Percentiles rank a stretch among this genome's conserved stretches.
These are phyloP conservation scores for Ceriops zippeliana DNA, from an alignment of 345 rosid genomes.

Conservation along the genomic window DNA sequence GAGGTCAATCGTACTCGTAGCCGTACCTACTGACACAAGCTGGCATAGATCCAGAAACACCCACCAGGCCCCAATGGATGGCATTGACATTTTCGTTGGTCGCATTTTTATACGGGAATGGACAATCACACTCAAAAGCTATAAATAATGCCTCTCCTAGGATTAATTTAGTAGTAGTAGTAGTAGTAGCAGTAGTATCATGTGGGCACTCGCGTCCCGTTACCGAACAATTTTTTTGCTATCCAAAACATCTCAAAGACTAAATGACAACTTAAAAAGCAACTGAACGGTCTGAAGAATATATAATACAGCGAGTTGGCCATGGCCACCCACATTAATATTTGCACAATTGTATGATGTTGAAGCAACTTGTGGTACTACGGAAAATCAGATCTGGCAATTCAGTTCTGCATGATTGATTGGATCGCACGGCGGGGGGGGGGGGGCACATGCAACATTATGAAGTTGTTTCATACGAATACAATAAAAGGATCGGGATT, in stretches of 20 bases:
- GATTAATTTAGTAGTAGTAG: not conserved
- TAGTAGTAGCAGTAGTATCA: not conserved
- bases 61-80: not conserved
- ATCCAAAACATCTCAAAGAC: not conserved
- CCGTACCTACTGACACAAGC: constrained; percentile 13
- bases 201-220: not conserved
- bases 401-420: too few species aligned
- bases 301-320: not conserved
- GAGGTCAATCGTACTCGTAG: not conserved
- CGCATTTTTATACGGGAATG: not conserved
- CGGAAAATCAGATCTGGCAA: constrained; percentile 35
- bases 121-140: too few species aligned
- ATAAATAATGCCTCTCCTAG: too few species aligned
- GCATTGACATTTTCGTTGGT: not conserved
- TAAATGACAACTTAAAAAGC: not conserved
- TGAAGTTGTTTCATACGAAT: not conserved
- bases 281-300: too few species aligned
- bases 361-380: constrained; percentile 4
- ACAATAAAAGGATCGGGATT: not conserved
- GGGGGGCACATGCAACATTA: not conserved
- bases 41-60: constrained; percentile 22
- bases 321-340: too few species aligned
- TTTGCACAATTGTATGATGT: not conserved
- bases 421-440: not conserved
- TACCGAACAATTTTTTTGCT: too few species aligned